Evolutionary conservation across 2,329 filamentous ascomycete species (phyloP), one percentile per base, ranked within the genome.

Genomic region (Raffaelea ambrosiae): DNA sequence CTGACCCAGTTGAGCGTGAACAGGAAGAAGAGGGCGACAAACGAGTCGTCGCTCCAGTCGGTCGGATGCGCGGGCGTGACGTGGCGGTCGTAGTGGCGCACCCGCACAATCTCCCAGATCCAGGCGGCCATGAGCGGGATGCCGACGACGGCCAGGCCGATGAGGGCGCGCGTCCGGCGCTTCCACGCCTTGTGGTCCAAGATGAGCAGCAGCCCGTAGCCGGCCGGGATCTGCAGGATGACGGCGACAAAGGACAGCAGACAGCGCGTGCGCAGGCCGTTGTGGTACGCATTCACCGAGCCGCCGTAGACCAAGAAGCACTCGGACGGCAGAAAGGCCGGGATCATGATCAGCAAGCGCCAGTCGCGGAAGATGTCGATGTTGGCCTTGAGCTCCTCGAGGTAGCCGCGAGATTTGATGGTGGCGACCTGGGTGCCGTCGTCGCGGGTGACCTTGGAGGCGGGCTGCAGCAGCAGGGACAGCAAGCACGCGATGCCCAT

Each of bases 241-340:
- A 62, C 58, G 4, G 60, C 53, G 40, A 61, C 54, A 49, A 65
- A 62, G 7, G 58, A 59, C 13, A 63, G 49, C 4, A 65, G 54
- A 14, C 54, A 43, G 21, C 49, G 41, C 9, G 49, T 44, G 31
- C 49, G 38, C 14, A 48, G 40, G 38, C 46, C 46, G 43, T 48
- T 48, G 21, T 40, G 29, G 38, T 50, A 50, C 23, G 49, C 35
- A 40, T 64, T 64, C 23, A 61, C 61, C 2, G 61, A 61, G 18
- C 61, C 61, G n/a, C 54, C 54, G 39, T 63, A 63, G 4, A 63
- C 61, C 16, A 64, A 53, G 42, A 61, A 63, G 21, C 55, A 57
- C 48, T 63, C 60, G 5, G 57, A 54, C 7, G 61, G 51, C 20
- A 61, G 50, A 43, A 54, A 57, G n/a, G 50, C 48, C 1, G 55